phyloP scores from a whole-genome alignment of 169 alveolate genomes.

The Plasmodium cynomolgi region DNA sequence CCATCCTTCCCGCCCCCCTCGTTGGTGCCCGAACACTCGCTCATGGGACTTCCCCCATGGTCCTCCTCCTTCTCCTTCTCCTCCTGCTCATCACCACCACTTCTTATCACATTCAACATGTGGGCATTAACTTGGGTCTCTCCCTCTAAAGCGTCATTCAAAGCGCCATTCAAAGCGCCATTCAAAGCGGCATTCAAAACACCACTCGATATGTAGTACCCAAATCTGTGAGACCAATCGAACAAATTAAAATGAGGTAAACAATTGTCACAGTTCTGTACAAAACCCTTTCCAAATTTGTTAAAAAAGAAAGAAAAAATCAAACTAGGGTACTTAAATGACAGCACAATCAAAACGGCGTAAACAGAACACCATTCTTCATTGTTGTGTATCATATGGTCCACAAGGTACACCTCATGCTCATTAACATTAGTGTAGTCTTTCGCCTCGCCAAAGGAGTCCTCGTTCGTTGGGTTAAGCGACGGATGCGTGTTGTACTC shows the following conservation, averaged over 20 bases:
- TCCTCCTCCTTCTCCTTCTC: neutral
- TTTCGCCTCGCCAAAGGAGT: neutral
- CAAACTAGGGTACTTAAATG: conserved; percentile 24
- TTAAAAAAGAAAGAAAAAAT: conserved; percentile 40
- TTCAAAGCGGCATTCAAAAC: neutral
- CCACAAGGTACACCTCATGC: conserved; percentile 27
- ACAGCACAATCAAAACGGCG: conserved; percentile 17
- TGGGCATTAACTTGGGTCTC: neutral
- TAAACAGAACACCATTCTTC: conserved; percentile 66
- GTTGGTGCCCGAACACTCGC: neutral
- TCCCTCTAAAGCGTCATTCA: neutral
- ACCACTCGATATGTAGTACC: conserved; percentile 33
- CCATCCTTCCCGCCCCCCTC: neutral
- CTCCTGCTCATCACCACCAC: neutral
- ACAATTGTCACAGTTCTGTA: conserved; percentile 13
- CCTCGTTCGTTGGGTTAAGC: neutral
- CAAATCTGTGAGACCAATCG: conserved; percentile 48
- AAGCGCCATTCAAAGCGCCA: too few species aligned
- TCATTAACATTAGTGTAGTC: neutral
- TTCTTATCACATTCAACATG: neutral
- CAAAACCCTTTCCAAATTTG: conserved; percentile 14
- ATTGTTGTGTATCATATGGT: conserved; percentile 37
- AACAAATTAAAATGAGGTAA: conserved; percentile 54
- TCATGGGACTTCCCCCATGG: neutral
- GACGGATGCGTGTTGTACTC: conserved; percentile 5